Conservation (phyloP, 768 basidiomycete genomes). For the Kwoniella dendrophila region DNA sequence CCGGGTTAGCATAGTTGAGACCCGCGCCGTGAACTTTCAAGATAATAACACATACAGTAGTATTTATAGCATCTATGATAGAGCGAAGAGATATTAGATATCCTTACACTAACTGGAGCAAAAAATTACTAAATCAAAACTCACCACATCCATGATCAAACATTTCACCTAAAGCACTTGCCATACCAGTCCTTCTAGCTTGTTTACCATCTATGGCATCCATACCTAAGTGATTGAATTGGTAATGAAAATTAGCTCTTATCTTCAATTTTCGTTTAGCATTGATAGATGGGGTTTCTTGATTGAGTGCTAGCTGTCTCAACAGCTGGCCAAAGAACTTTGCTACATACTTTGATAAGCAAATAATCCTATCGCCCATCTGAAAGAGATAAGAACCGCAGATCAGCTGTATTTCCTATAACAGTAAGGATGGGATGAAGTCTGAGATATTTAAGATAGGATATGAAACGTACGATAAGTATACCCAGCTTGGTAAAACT, state of each 20-base stretch:
- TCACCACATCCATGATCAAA: conserved; percentile 81
- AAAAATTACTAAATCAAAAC: conserved; percentile 5
- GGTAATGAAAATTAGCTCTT: too few relatives aligned
- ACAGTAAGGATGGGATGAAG: neutral
- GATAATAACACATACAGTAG: conserved; percentile 64
- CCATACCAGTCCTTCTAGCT: conserved; percentile 92
- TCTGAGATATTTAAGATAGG: neutral
- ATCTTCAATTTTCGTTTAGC: too few relatives aligned
- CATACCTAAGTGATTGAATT: too few relatives aligned
- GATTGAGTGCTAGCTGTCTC: neutral
- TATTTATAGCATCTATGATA: conserved; percentile 77
- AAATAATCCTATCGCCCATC: conserved; percentile 87
- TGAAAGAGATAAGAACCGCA: conserved; percentile 49
- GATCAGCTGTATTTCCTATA: neutral
- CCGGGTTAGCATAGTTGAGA: conserved; percentile 5
- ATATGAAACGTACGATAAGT: conserved; percentile 70
- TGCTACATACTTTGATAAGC: conserved; percentile 69
- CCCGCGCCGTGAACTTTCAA: neutral
- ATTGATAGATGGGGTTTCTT: too few relatives aligned
- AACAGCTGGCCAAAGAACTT: conserved; percentile 64
- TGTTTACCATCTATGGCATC: conserved; percentile 67
- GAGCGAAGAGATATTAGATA: neutral
- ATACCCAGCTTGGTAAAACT: conserved; percentile 74
- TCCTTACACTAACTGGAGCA: neutral
- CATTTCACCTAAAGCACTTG: conserved; percentile 95